Evolutionary conservation across 129 eudicot genomes (phyloP), one percentile per base, ranked within the genome.

Genomic region (Arctium lappa): DNA sequence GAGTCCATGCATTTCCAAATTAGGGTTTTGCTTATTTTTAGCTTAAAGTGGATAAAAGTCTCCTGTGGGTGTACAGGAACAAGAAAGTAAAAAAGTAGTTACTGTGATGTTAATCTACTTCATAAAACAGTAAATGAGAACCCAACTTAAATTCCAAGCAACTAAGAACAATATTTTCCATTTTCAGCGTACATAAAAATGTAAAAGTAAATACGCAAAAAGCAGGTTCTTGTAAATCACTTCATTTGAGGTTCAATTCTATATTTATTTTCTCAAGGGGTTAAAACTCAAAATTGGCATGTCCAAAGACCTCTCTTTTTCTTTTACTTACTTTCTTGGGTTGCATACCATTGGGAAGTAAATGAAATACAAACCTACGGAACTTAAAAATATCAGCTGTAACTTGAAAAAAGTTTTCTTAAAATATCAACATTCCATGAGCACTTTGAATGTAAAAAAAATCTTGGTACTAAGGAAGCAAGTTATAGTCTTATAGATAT

Each of bases 1-100:
- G 92, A 81, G 87, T 81, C 86, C 88, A 83, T 85, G 87, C 79
- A 80, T 81, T 48, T 78, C 84, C 60, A 71, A 72, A 46, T 76
- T 30, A 29, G 18, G 76, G 22, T 75, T 22, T 22, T 75, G 79
- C 75, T 69, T 79, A 29, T 44, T 71, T 69, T 62, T 73, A 73
- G 22, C 73, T 37, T 73, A 81, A 78, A 37, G 83, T 63, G 42
- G 79, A 44, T 44, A 78, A 76, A 72, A 83, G 79, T 48, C 33
- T 85, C 77, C 37, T 68, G 77, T 69, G 27, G 42, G 76, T 79
- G 48, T 42, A 79, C 44, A 69, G 15, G 62, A 79, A 79, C 66
- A 29, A 79, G 82, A 70, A 30, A 29, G 79, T 38, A 81, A 50
- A 48, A 42, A 4, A 8, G 65, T 80, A 11, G 15, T 81, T 81